phyloP scores from a whole-genome alignment of 805 yeast genomes.

The Candida tallmaniae region DNA sequence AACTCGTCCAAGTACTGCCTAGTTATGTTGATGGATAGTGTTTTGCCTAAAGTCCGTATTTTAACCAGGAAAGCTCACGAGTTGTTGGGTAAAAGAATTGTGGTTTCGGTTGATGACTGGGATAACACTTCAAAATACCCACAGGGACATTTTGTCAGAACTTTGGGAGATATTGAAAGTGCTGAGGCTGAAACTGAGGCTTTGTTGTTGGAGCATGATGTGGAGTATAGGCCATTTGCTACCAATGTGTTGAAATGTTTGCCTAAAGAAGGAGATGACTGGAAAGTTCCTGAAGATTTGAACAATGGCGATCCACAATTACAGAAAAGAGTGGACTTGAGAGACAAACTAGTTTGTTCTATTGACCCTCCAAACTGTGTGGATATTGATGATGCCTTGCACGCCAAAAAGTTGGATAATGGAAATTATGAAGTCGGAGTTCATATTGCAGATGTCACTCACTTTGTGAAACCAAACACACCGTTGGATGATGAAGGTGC shows the following conservation, averaged over 20 bases:
- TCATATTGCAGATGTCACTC: slow-evolving; percentile 98
- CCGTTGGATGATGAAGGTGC: slow-evolving; percentile 96
- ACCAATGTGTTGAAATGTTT: slow-evolving; percentile 87
- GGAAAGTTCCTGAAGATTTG: slow-evolving; percentile 77
- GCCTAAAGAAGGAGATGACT: slow-evolving; percentile 88
- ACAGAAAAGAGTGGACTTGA: slow-evolving; percentile 71
- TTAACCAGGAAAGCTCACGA: slow-evolving; percentile 83
- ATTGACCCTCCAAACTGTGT: slow-evolving; percentile 98
- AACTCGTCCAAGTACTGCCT: slow-evolving; percentile 75
- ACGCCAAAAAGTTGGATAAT: slow-evolving; percentile 77
- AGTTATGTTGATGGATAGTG: slow-evolving; percentile 83
- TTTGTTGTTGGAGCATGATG: slow-evolving; percentile 86
- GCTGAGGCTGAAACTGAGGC: slow-evolving; percentile 97
- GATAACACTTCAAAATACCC: slow-evolving; percentile 79
- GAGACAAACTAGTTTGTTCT: slow-evolving; percentile 87
- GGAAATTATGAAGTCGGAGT: slow-evolving; percentile 98
- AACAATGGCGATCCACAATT: slow-evolving; percentile 48
- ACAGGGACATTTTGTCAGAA: slow-evolving; percentile 86
- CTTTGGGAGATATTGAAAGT: slow-evolving; percentile 85
- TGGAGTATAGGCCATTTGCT: slow-evolving; percentile 93
- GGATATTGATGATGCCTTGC: slow-evolving; percentile 95
- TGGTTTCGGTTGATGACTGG: slow-evolving; percentile 93
- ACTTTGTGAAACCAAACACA: slow-evolving; percentile 90
- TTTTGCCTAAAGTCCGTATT: slow-evolving; percentile 82
- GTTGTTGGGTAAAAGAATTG: slow-evolving; percentile 83